Conservation (phyloP, 2,329 filamentous ascomycete genomes). For the Tothia fuscella region DNA sequence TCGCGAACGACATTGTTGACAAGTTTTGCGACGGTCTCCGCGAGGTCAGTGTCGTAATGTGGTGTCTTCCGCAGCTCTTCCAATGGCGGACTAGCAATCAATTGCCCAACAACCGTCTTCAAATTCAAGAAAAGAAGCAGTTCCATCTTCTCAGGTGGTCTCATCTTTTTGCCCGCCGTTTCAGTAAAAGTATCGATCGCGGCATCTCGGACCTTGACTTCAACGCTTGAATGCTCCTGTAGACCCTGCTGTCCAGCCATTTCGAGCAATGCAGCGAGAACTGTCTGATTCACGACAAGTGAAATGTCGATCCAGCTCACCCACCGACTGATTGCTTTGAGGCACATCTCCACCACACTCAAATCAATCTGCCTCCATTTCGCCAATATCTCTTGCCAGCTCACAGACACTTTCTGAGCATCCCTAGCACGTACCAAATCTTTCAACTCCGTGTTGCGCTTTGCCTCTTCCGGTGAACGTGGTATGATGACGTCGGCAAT, state of each 20-base stretch:
- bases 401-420: slow-evolving; percentile 73
- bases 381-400: slow-evolving; percentile 83
- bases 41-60: slow-evolving; percentile 89
- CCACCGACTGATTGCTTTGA: slow-evolving; percentile 92
- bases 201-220: slow-evolving; percentile 56
- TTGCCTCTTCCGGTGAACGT: slow-evolving; percentile 64
- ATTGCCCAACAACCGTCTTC: slow-evolving; percentile 69
- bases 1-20: slow-evolving; percentile 85
- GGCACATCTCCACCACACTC: slow-evolving; percentile 72
- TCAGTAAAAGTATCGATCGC: slow-evolving; percentile 93
- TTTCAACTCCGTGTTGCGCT: slow-evolving; percentile 80
- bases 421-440: slow-evolving; percentile 79
- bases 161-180: slow-evolving; percentile 98
- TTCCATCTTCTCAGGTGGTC: slow-evolving; percentile 79
- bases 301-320: slow-evolving; percentile 98
- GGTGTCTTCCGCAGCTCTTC: slow-evolving; percentile 67
- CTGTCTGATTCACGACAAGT: slow-evolving; percentile 78
- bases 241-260: slow-evolving; percentile 64
- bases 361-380: slow-evolving; percentile 57
- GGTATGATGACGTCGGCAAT: slow-evolving; percentile 86
- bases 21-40: slow-evolving; percentile 87
- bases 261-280: slow-evolving; percentile 74
- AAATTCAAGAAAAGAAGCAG: slow-evolving; percentile 88
- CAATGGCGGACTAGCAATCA: slow-evolving; percentile 72
- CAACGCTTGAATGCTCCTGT: slow-evolving; percentile 15